Percentiles rank a stretch among this genome's conserved stretches.
Conservation (phyloP, 1,284 basidiomycete species). For the Cerioporus squamosus region DNA sequence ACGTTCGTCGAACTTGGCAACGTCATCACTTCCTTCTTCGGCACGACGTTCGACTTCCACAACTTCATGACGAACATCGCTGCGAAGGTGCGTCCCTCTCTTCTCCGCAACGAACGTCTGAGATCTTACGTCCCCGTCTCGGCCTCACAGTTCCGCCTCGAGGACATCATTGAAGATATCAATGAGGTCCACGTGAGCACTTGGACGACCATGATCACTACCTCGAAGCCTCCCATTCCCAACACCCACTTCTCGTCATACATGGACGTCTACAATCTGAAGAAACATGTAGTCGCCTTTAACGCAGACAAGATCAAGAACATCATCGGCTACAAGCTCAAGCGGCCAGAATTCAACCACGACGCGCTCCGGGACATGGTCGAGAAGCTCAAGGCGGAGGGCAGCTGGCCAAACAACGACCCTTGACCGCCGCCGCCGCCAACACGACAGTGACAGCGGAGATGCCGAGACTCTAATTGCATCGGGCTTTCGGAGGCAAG, state of each 20-base stretch:
- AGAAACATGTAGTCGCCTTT: conserved; percentile 69
- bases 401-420: conserved; percentile 65
- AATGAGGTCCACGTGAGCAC: conserved; percentile 86
- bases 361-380: conserved; percentile 76
- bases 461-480: background rate
- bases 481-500: conserved; percentile 1
- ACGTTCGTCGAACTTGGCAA: conserved; percentile 79
- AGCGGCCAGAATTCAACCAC: conserved; percentile 63
- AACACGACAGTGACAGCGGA: too few relatives aligned
- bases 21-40: conserved; percentile 76
- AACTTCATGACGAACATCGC: conserved; percentile 72
- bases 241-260: conserved; percentile 83
- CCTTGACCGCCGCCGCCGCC: conserved; percentile 13
- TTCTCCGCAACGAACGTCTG: background rate
- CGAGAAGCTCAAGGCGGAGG: conserved; percentile 79
- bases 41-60: conserved; percentile 86
- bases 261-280: conserved; percentile 76
- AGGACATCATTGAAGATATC: conserved; percentile 83
- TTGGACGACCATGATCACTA: conserved; percentile 85
- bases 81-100: conserved; percentile 55
- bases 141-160: conserved; percentile 53
- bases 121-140: background rate
- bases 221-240: conserved; percentile 74
- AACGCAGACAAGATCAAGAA: conserved; percentile 75
- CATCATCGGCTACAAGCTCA: conserved; percentile 73